These are phyloP conservation scores for Paraconiothyrium sp. DNA, from an alignment of 2,329 filamentous ascomycete species.

Conservation along the genomic window DNA sequence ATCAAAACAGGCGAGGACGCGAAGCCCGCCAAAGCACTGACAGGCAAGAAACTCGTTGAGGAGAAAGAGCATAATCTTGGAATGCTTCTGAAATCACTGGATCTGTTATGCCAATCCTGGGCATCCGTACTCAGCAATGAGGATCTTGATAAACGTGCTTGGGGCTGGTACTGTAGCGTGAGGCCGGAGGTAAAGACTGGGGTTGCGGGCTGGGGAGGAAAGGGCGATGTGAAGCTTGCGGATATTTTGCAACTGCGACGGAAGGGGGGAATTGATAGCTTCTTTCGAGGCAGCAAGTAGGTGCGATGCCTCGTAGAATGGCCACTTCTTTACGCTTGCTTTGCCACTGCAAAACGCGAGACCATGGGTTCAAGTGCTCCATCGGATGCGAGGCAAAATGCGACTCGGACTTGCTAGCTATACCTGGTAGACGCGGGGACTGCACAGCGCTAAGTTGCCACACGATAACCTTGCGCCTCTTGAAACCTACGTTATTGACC, in stretches of 20 bases:
- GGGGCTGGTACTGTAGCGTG: constrained; percentile 82
- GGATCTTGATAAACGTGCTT: constrained; percentile 79
- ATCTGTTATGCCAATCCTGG: constrained; percentile 80
- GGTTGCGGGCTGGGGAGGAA: constrained; percentile 82
- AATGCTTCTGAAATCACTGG: constrained; percentile 74
- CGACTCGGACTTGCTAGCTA: too few relatives aligned
- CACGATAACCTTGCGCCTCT: too few relatives aligned
- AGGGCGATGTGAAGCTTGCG: constrained; percentile 72
- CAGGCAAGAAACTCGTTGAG: constrained; percentile 25
- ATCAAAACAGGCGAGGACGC: constrained; percentile 52
- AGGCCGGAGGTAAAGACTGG: constrained; percentile 80
- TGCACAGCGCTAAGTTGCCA: too few relatives aligned
- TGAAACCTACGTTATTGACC: too few relatives aligned
- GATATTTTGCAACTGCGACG: constrained; percentile 61
- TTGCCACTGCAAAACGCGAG: neutral
- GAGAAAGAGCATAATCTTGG: constrained; percentile 73
- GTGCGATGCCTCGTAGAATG: neutral
- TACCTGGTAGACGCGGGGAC: too few relatives aligned
- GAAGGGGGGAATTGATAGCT: neutral
- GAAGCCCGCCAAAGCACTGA: constrained; percentile 28
- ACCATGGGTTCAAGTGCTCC: too few relatives aligned
- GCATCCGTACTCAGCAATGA: constrained; percentile 65
- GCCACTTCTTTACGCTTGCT: neutral
- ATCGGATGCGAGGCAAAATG: too few relatives aligned
- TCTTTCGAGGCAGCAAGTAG: neutral